Percentiles rank a stretch among this genome's conserved stretches.
phyloP scores from a whole-genome alignment of 352 stramenopile genomes.

The Globisporangium megalacanthum region DNA sequence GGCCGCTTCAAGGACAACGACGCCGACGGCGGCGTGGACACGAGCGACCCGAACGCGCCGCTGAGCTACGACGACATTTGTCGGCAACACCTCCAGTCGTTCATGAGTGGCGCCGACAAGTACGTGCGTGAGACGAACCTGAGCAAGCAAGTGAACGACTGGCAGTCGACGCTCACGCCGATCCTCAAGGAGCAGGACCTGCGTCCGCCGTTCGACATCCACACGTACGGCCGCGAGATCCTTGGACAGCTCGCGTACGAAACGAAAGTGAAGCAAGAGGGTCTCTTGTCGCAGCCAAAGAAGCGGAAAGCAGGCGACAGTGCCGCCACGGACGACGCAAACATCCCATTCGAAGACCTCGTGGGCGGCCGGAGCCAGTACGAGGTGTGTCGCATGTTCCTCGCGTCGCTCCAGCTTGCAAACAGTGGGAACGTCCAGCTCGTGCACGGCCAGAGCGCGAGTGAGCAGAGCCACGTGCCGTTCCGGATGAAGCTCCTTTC shows the following conservation, averaged over 20 bases:
- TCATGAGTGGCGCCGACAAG: conserved; percentile 77
- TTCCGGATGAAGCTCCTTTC: conserved; percentile 70
- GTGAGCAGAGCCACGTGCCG: conserved; percentile 47
- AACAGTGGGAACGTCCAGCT: conserved; percentile 88
- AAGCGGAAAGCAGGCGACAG: conserved; percentile 22
- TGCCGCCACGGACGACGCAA: conserved; percentile 15
- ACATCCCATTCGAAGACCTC: conserved; percentile 51
- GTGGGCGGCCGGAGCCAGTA: conserved; percentile 51
- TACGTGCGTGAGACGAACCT: conserved; percentile 73
- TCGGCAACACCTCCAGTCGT: conserved; percentile 65
- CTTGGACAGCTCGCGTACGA: conserved; percentile 40
- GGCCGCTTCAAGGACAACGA: not conserved
- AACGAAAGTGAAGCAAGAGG: conserved; percentile 16
- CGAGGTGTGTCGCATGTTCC: conserved; percentile 88
- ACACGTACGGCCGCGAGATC: conserved; percentile 59
- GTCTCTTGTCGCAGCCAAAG: conserved; percentile 7
- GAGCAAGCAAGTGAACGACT: conserved; percentile 67
- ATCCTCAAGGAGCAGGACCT: conserved; percentile 66
- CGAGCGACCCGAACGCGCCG: conserved; percentile 5
- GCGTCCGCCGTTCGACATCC: conserved; percentile 71
- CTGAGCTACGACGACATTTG: conserved; percentile 72
- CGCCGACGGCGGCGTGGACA: not conserved
- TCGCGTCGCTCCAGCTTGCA: conserved; percentile 88
- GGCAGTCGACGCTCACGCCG: conserved; percentile 70
- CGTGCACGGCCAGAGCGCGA: conserved; percentile 57